These are phyloP conservation scores for Erythrophleum fordii DNA, from an alignment of 306 rosid genomes.

Conservation along the genomic window DNA sequence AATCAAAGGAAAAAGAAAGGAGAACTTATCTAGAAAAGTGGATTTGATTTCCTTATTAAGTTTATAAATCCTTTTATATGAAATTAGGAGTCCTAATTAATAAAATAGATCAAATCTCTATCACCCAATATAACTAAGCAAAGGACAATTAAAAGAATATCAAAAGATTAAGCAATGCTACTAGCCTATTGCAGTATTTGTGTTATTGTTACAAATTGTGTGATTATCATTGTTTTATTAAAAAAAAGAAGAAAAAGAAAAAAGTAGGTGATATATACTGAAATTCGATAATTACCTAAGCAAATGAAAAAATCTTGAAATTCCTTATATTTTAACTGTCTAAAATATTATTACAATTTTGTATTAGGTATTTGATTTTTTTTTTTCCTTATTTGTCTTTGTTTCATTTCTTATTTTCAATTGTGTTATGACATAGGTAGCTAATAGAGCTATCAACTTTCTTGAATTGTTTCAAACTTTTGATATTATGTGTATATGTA, in stretches of 20 bases:
- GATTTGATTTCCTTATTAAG: too few species aligned
- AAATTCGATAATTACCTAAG: not conserved
- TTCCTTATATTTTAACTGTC: not conserved
- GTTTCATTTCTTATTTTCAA: constrained; percentile 27
- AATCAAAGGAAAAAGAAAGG: too few species aligned
- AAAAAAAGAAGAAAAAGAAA: too few species aligned
- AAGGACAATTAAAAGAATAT: too few species aligned
- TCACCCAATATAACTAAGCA: too few species aligned
- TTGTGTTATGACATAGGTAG: constrained; percentile 24
- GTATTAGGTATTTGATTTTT: not conserved
- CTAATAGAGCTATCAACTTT: constrained; percentile 31
- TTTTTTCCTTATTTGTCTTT: not conserved
- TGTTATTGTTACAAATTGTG: not conserved
- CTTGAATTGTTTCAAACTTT: constrained; percentile 8
- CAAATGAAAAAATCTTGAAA: not conserved
- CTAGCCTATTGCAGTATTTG: too few species aligned
- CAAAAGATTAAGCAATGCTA: too few species aligned
- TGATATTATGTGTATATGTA: not conserved
- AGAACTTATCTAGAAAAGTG: too few species aligned
- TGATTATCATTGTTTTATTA: not conserved
- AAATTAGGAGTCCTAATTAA: too few species aligned
- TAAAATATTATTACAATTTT: too few species aligned
- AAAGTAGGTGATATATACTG: not conserved
- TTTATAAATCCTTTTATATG: too few species aligned
- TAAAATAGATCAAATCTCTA: too few species aligned